phyloP scores from a whole-genome alignment of 768 basidiomycete species.

The Vishniacozyma victoriae region DNA sequence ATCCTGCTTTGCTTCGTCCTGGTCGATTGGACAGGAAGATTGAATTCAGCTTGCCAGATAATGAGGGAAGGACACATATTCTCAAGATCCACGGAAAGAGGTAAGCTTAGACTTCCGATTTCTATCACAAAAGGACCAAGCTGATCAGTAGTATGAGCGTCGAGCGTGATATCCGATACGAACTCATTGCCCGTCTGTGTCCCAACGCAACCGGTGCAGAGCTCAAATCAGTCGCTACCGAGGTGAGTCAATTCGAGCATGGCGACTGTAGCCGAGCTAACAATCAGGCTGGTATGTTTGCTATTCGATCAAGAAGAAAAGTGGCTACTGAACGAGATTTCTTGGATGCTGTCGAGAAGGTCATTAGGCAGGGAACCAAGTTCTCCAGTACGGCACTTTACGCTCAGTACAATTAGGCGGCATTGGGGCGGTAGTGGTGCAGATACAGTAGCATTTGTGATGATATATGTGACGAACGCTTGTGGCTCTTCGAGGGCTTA shows the following conservation, averaged over 20 bases:
- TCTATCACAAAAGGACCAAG: background rate
- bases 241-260: constrained; percentile 55
- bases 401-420: constrained; percentile 43
- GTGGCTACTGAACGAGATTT: constrained; percentile 97
- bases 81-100: constrained; percentile 92
- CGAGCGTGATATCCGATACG: constrained; percentile 93
- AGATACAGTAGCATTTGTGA: too few species aligned
- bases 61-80: constrained; percentile 93
- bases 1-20: constrained; percentile 90
- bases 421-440: background rate
- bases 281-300: constrained; percentile 99
- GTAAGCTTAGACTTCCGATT: constrained; percentile 49
- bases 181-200: constrained; percentile 91
- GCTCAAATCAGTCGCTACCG: constrained; percentile 90
- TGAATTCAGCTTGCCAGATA: constrained; percentile 90
- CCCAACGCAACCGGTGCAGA: constrained; percentile 99
- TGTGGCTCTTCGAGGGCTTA: too few species aligned
- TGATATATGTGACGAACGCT: too few species aligned
- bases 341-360: constrained; percentile 96
- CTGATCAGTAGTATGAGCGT: constrained; percentile 74
- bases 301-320: constrained; percentile 91
- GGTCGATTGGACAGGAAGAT: constrained; percentile 95
- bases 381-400: constrained; percentile 77
- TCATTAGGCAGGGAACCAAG: constrained; percentile 93
- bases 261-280: constrained; percentile 4